These are phyloP conservation scores for Naganishia albida DNA, from an alignment of 1,284 basidiomycete genomes.

Conservation along the genomic window DNA sequence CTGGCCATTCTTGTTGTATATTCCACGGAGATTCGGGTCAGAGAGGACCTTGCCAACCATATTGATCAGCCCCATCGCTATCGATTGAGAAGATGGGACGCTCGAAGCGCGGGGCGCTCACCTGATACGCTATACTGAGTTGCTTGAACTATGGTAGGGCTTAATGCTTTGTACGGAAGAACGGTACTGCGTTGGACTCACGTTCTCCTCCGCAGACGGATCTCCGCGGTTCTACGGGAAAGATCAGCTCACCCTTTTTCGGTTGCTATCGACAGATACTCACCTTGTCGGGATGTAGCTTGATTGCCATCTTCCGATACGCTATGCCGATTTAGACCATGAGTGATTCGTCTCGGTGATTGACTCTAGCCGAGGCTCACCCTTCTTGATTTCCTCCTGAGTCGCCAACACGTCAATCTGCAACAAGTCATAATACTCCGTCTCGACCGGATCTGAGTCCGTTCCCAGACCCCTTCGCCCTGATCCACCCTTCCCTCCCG, in stretches of 20 bases:
- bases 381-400: slow-evolving; percentile 71
- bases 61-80: not conserved
- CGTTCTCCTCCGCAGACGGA: slow-evolving; percentile 80
- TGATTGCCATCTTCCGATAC: slow-evolving; percentile 91
- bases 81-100: not conserved
- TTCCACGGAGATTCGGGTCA: slow-evolving; percentile 76
- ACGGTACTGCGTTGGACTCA: slow-evolving; percentile 42
- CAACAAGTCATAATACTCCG: slow-evolving; percentile 71
- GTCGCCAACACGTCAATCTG: slow-evolving; percentile 47
- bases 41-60: slow-evolving; percentile 69
- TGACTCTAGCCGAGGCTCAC: no score
- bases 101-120: no score
- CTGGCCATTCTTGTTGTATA: slow-evolving; percentile 81
- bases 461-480: slow-evolving; percentile 66
- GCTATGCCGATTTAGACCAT: slow-evolving; percentile 58
- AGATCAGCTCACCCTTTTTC: slow-evolving; percentile 12
- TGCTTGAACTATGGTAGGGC: slow-evolving; percentile 37
- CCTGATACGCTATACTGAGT: slow-evolving; percentile 43
- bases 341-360: no score
- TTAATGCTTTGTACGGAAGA: not conserved
- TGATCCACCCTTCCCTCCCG: slow-evolving; percentile 21
- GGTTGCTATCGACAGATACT: not conserved
- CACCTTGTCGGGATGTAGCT: slow-evolving; percentile 61
- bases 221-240: slow-evolving; percentile 78
- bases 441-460: slow-evolving; percentile 85